Conservation (phyloP, 2,329 filamentous ascomycete species). For the Fusarium sublunatum region DNA sequence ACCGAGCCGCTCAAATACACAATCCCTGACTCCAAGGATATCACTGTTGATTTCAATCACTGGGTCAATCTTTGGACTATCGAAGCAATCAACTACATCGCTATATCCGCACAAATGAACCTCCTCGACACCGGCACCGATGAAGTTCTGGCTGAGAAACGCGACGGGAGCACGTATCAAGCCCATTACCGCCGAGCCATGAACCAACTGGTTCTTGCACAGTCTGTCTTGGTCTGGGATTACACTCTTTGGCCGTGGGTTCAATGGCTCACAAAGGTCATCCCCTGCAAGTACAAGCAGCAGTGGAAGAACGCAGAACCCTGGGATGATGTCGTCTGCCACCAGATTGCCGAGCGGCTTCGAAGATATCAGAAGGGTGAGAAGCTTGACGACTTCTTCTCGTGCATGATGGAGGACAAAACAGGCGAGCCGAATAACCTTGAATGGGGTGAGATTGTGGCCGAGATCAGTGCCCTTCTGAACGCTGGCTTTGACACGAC, state of each 20-base stretch:
- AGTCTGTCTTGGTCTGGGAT: conserved; percentile 61
- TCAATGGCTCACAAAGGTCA: conserved; percentile 58
- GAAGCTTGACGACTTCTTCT: conserved; percentile 69
- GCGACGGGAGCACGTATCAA: conserved; percentile 59
- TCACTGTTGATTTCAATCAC: conserved; percentile 60
- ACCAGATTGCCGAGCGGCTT: conserved; percentile 51
- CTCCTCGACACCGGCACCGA: conserved; percentile 64
- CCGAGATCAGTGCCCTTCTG: conserved; percentile 65
- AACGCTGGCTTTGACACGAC: conserved; percentile 64
- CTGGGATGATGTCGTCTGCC: conserved; percentile 54
- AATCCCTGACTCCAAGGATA: conserved; percentile 49
- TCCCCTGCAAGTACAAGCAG: conserved; percentile 54
- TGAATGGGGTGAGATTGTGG: conserved; percentile 67
- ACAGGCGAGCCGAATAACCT: conserved; percentile 52
- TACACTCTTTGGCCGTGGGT: conserved; percentile 62
- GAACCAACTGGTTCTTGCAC: conserved; percentile 61
- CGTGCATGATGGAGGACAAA: conserved; percentile 62
- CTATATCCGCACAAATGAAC: conserved; percentile 60
- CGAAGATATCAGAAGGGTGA: conserved; percentile 55
- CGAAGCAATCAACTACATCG: conserved; percentile 67
- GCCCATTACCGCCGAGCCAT: conserved; percentile 61
- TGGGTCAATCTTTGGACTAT: conserved; percentile 66
- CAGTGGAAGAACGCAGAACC: conserved; percentile 46
- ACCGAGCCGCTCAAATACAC: conserved; percentile 50
- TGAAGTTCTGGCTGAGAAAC: conserved; percentile 53